A percentile compares a stretch with the other conserved stretches of the same genome.
phyloP scores from a whole-genome alignment of 2,329 filamentous ascomycete genomes.

The Ascochyta fabae region DNA sequence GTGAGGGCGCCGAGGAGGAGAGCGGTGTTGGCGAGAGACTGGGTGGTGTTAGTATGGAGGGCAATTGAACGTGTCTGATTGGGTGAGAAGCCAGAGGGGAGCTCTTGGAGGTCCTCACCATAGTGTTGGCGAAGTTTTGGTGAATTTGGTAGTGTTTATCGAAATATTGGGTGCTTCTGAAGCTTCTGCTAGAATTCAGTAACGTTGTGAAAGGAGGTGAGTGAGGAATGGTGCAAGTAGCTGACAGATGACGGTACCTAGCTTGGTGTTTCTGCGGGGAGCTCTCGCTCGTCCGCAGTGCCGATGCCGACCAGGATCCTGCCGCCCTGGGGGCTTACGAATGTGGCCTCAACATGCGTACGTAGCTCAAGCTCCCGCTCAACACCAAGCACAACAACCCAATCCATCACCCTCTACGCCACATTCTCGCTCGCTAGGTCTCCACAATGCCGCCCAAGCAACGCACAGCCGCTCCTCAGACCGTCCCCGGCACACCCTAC shows the following conservation, averaged over 20 bases:
- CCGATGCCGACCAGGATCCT: constrained; percentile 18
- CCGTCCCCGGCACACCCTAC: constrained; percentile 25
- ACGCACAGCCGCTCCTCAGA: constrained; percentile 27
- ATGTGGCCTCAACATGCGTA: constrained; percentile 36
- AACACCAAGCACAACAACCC: constrained; percentile 18
- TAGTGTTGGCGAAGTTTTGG: background rate
- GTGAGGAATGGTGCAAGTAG: constrained; percentile 7
- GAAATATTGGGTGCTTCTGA: background rate
- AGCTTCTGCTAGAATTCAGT: background rate
- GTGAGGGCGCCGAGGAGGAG: constrained; percentile 82
- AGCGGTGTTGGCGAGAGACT: constrained; percentile 66
- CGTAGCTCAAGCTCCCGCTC: constrained; percentile 17
- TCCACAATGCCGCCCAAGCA: constrained; percentile 44
- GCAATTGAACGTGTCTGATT: background rate
- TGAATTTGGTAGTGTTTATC: background rate
- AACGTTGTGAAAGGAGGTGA: background rate
- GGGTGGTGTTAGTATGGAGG: constrained; percentile 4
- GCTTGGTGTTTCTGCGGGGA: constrained; percentile 24
- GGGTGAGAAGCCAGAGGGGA: background rate
- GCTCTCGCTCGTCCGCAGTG: constrained; percentile 14
- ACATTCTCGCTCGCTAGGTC: background rate
- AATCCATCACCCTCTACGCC: constrained; percentile 7
- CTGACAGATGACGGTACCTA: constrained; percentile 9
- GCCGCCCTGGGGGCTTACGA: constrained; percentile 18
- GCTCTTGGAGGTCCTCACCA: constrained; percentile 7